A percentile compares a stretch with the other conserved stretches of the same genome.
phyloP scores from a whole-genome alignment of 306 rosid species.

The Vigna angularis region DNA sequence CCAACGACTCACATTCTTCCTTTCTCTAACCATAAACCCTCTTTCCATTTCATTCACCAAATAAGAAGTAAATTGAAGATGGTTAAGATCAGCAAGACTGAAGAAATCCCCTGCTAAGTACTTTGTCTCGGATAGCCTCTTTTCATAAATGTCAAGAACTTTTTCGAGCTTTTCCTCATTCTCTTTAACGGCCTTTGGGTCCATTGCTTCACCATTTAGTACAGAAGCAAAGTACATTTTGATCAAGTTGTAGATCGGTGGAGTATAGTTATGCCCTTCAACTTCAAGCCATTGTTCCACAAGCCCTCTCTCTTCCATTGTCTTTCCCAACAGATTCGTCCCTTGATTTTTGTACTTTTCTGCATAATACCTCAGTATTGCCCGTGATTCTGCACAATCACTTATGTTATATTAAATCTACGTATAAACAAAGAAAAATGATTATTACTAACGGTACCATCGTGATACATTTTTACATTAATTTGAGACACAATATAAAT shows the following conservation, averaged over 20 bases:
- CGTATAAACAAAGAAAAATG: too few species aligned
- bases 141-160: constrained; percentile 40
- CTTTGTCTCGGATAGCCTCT: constrained; percentile 34
- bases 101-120: constrained; percentile 47
- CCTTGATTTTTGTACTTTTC: constrained; percentile 41
- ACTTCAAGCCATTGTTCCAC: constrained; percentile 50
- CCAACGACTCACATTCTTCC: constrained; percentile 46
- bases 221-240: background rate
- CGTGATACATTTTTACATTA: too few species aligned
- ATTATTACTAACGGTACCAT: too few species aligned
- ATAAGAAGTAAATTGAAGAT: constrained; percentile 42
- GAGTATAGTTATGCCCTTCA: constrained; percentile 40
- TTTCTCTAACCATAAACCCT: constrained; percentile 32
- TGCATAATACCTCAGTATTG: constrained; percentile 39
- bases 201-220: background rate
- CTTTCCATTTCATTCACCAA: constrained; percentile 6
- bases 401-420: too few species aligned
- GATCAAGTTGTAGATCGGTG: constrained; percentile 27
- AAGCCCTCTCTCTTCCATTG: constrained; percentile 41
- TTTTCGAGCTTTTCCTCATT: constrained; percentile 39
- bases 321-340: constrained; percentile 42
- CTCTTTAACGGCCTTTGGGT: constrained; percentile 2
- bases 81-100: constrained; percentile 48
- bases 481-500: too few species aligned
- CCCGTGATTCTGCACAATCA: constrained; percentile 42